These are phyloP conservation scores for Trichaptum fuscoviolaceum DNA, from an alignment of 768 basidiomycete species.

Conservation along the genomic window DNA sequence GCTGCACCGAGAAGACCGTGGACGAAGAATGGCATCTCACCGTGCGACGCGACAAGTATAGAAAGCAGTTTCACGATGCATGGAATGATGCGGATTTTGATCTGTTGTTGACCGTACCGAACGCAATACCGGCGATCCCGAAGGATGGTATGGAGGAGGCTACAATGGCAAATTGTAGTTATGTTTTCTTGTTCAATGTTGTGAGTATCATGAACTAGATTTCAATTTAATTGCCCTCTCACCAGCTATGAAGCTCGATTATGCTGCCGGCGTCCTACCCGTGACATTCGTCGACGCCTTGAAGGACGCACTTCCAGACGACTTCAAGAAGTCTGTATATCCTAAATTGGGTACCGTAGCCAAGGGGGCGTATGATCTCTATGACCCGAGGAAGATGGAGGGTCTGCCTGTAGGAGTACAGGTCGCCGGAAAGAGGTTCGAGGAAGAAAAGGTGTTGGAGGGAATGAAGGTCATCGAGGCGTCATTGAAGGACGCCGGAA, in stretches of 20 bases:
- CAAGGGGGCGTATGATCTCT: constrained; percentile 35
- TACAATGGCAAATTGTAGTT: constrained; percentile 26
- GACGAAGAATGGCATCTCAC: constrained; percentile 21
- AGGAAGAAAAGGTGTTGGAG: constrained; percentile 44
- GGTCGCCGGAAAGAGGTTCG: constrained; percentile 35
- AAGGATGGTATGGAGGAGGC: constrained; percentile 26
- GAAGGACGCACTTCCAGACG: constrained; percentile 25
- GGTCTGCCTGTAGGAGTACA: constrained; percentile 43
- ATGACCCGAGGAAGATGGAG: constrained; percentile 36
- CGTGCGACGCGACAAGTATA: constrained; percentile 21
- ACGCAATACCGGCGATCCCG: constrained; percentile 35
- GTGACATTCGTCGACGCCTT: constrained; percentile 32
- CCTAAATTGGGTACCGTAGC: constrained; percentile 32
- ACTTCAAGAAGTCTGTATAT: constrained; percentile 20
- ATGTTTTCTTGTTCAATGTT: constrained; percentile 39
- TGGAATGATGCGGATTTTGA: constrained; percentile 26
- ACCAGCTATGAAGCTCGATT: constrained; percentile 32
- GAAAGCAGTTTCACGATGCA: constrained; percentile 19
- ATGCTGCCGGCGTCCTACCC: constrained; percentile 41
- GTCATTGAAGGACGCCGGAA: not conserved
- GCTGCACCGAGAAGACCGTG: constrained; percentile 16
- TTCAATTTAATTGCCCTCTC: not conserved
- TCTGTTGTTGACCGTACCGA: constrained; percentile 35
- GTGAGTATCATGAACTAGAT: constrained; percentile 22
- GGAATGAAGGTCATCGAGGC: constrained; percentile 38